Conservation (phyloP, 352 stramenopile genomes). For the Phytophthora aleatoria region DNA sequence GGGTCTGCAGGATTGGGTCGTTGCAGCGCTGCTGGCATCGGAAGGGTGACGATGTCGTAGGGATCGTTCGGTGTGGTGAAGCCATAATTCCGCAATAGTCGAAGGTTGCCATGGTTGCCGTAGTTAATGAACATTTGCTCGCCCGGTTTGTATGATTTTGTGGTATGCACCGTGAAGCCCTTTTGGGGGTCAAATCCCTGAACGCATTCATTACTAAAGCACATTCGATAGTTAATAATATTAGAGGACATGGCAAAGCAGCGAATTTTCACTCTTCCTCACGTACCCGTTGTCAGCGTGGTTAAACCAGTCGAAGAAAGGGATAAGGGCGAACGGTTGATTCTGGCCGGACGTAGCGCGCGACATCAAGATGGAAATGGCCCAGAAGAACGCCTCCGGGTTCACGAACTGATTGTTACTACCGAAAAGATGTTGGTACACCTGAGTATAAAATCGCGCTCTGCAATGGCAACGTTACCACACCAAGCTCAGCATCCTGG, state of each 20-base stretch:
- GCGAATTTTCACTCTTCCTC: neutral
- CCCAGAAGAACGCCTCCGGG: constrained; percentile 77
- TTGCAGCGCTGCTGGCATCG: constrained; percentile 45
- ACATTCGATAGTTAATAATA: neutral
- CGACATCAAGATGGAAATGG: constrained; percentile 81
- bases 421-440: constrained; percentile 79
- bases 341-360: constrained; percentile 71
- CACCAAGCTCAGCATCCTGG: neutral
- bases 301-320: constrained; percentile 90
- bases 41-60: constrained; percentile 48
- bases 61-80: constrained; percentile 55
- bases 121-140: constrained; percentile 89
- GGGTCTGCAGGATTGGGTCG: constrained; percentile 37
- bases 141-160: constrained; percentile 51
- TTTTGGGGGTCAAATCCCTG: constrained; percentile 62
- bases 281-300: constrained; percentile 62
- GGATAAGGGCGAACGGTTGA: constrained; percentile 84
- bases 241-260: neutral
- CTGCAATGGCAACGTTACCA: constrained; percentile 29
- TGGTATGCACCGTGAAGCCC: constrained; percentile 70
- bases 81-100: constrained; percentile 83
- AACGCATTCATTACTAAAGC: constrained; percentile 61
- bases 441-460: constrained; percentile 62
- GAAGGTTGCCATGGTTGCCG: constrained; percentile 65
- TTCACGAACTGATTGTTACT: constrained; percentile 54